A percentile compares a stretch with the other conserved stretches of the same genome.
Conservation (phyloP, 169 alveolate species). For the Babesia sp. region DNA sequence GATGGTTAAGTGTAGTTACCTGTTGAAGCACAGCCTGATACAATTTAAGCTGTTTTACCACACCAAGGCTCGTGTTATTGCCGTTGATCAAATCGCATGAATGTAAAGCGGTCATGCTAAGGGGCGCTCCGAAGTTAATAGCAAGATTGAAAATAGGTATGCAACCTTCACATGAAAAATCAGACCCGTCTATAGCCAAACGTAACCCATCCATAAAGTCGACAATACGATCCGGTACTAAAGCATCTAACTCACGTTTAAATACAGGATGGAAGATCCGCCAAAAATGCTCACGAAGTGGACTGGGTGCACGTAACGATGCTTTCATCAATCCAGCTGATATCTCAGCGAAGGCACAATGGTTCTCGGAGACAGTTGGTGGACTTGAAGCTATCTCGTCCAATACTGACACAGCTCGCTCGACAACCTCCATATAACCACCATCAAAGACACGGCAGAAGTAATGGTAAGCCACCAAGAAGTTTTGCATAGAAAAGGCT, state of each 20-base stretch:
- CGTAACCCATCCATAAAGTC: conserved; percentile 61
- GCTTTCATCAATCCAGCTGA: conserved; percentile 27
- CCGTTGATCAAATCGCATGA: conserved; percentile 1
- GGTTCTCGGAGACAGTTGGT: conserved; percentile 18
- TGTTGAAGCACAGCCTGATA: conserved; percentile 58
- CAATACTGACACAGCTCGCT: conserved; percentile 5
- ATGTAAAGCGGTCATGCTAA: background rate
- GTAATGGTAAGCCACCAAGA: conserved; percentile 30
- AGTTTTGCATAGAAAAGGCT: conserved; percentile 47
- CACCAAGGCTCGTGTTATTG: conserved; percentile 17
- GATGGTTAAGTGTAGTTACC: background rate
- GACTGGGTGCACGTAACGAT: background rate
- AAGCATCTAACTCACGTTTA: conserved; percentile 19
- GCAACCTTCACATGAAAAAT: conserved; percentile 8
- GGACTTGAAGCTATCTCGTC: conserved; percentile 16
- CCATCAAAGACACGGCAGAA: conserved; percentile 4
- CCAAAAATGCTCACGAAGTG: conserved; percentile 9
- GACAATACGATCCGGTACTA: conserved; percentile 24
- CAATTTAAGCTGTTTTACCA: conserved; percentile 58
- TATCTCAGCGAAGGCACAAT: conserved; percentile 37
- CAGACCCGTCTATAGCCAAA: conserved; percentile 21
- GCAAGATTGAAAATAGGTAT: conserved; percentile 29
- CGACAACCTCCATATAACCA: conserved; percentile 5
- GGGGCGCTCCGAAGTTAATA: conserved; percentile 18
- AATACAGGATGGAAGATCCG: conserved; percentile 16